phyloP scores from a whole-genome alignment of 306 rosid genomes.

The Inga leiocalycina region DNA sequence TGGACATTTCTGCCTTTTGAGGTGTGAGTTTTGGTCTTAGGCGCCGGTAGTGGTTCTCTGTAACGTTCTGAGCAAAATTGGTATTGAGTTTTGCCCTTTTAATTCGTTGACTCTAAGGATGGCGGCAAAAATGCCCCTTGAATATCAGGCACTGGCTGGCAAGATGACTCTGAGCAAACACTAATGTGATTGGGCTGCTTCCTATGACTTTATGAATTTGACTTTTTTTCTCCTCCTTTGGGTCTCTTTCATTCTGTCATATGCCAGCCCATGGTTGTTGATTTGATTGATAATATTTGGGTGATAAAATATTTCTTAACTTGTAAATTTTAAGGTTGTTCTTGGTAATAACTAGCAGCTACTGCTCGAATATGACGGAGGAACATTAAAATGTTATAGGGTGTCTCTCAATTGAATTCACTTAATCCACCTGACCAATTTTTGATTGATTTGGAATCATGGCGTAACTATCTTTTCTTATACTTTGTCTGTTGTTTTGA shows the following conservation, averaged over 20 bases:
- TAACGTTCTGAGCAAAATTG: not conserved
- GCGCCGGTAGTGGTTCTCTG: not conserved
- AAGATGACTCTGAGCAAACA: conserved; percentile 37
- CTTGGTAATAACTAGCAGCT: not conserved
- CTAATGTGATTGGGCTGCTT: not conserved
- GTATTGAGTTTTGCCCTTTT: not conserved
- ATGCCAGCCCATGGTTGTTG: not conserved
- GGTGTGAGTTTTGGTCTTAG: not conserved
- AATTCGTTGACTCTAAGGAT: not conserved
- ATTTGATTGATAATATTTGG: not conserved
- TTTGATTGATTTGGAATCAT: not conserved
- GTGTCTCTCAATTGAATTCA: not conserved
- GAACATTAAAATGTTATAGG: not conserved
- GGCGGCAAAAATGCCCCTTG: conserved; percentile 9
- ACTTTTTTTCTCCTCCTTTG: not conserved
- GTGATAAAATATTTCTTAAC: not conserved
- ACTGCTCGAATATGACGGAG: not conserved
- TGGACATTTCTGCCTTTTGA: not conserved
- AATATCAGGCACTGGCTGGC: conserved; percentile 5
- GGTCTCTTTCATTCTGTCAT: not conserved
- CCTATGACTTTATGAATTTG: not conserved
- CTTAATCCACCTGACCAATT: not conserved
- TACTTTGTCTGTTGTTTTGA: not conserved
- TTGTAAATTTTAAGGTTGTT: not conserved
- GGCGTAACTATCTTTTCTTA: not conserved